These are phyloP conservation scores for Eucalyptus grandis DNA, from an alignment of 345 rosid genomes.

Conservation along the genomic window DNA sequence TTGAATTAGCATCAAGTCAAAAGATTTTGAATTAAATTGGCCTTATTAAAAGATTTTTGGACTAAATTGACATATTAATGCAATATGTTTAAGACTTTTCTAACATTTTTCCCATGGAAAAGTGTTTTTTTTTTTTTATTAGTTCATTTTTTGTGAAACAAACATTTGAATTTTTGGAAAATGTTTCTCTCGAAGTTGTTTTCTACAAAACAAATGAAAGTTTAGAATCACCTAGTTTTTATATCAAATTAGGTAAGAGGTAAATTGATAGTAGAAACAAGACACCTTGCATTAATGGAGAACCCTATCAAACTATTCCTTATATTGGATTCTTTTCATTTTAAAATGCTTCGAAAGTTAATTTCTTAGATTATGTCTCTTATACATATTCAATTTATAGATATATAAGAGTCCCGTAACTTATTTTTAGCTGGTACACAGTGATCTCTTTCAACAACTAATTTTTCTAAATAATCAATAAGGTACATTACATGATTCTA, in stretches of 20 bases:
- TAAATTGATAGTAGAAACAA: neutral
- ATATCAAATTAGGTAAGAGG: neutral
- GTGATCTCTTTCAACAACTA: neutral
- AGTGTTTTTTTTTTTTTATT: fast-evolving
- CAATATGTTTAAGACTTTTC: too few species aligned
- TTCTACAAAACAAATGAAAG: fast-evolving
- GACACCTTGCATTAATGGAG: neutral
- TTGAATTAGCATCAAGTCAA: fast-evolving
- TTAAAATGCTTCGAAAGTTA: neutral
- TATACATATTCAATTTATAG: fast-evolving
- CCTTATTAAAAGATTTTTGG: fast-evolving
- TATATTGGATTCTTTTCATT: neutral
- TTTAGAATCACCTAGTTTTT: neutral
- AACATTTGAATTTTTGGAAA: fast-evolving
- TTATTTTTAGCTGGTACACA: fast-evolving
- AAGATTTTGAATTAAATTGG: too few species aligned
- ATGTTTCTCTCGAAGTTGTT: fast-evolving
- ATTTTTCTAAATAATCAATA: neutral
- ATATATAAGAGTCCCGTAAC: neutral
- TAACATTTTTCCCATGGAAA: fast-evolving
- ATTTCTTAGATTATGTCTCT: neutral
- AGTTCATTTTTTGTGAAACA: fast-evolving
- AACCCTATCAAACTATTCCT: neutral
- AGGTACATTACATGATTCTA: neutral
- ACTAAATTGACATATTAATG: fast-evolving